Evolutionary conservation across 192 early-diverging fungal genomes (phyloP).

Genomic region (Chytriomyces sp.): DNA sequence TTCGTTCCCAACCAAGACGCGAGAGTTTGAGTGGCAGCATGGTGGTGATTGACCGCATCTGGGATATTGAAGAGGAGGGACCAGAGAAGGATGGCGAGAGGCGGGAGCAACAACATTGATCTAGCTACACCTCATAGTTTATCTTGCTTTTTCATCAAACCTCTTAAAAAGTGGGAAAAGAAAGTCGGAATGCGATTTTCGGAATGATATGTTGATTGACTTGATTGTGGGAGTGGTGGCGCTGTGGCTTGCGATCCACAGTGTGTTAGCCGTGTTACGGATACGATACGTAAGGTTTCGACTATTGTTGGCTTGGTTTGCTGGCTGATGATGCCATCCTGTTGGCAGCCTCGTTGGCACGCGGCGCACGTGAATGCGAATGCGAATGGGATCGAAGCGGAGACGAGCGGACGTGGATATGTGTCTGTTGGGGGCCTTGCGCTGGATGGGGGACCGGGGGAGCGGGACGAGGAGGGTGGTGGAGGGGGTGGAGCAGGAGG

Average conservation of each 20-base stretch:
- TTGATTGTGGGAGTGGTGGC: background rate
- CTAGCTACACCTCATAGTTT: conserved; percentile 5
- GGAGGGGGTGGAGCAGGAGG: too few species aligned
- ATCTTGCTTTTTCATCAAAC: background rate
- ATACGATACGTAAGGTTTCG: background rate
- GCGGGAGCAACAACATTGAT: too few species aligned
- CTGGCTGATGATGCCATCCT: too few species aligned
- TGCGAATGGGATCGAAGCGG: background rate
- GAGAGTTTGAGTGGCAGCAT: background rate
- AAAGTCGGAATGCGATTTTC: too few species aligned
- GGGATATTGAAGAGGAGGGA: background rate
- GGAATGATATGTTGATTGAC: background rate
- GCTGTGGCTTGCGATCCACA: background rate
- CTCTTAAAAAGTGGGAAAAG: background rate
- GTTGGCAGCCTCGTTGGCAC: background rate
- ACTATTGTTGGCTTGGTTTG: background rate
- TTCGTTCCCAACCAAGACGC: background rate
- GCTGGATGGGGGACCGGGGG: too few species aligned
- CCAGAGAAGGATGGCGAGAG: background rate
- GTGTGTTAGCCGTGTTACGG: background rate
- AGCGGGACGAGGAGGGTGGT: too few species aligned
- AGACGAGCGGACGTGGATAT: background rate
- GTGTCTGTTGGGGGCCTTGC: background rate
- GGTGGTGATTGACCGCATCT: conserved; percentile 7
- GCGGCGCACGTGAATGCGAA: background rate